Evolutionary conservation across 306 rosid species (phyloP), one percentile per base, ranked within the genome.

Genomic region (Dryas octopetala): DNA sequence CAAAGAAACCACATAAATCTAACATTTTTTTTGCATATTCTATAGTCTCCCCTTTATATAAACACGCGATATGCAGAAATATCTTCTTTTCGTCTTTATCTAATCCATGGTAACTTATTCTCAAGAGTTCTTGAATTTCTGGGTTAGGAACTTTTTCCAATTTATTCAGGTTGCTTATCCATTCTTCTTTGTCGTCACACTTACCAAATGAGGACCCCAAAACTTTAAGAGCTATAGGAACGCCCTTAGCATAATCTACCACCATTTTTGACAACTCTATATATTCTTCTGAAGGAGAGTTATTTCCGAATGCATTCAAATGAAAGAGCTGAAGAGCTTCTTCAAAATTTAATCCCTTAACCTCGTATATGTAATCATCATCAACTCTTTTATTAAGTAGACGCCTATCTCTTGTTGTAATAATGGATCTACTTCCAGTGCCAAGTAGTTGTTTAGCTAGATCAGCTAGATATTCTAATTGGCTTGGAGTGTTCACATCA

Each of bases 21-120:
- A 81, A 38, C 11, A 77, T 68, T 46, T 70, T 63, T 46, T 15
- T 61, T 0, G 65, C 83, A 68, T 23, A 15, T 9, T 68, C 70
- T 28, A 5, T 15, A 14, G 62, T 52, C 66, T 79, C 66, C 48
- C 85, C 83, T n/a, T 83, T 79, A 57, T 81, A 80, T 78, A 85
- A 88, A 68, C 89, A 85, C 0, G 47, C 76, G 1, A 72, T 58
- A 32, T 61, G 71, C 9, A 85, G 62, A 68, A 85, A 85, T 12
- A 81, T 78, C 43, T 64, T 67, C 71, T 68, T 79, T 66, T 68
- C 79, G 41, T n/a, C 9, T 4, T 68, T 41, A 19, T 69, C 71
- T 50, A 80, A 74, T 16, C 59, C 83, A 68, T 80, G 74, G 13
- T 43, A 80, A 68, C 64, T 80, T 54, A 74, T 0, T 40, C 57